These are phyloP conservation scores for Kluyveromyces marxianus DNA, from an alignment of 1,139 yeast genomes.

Conservation along the genomic window DNA sequence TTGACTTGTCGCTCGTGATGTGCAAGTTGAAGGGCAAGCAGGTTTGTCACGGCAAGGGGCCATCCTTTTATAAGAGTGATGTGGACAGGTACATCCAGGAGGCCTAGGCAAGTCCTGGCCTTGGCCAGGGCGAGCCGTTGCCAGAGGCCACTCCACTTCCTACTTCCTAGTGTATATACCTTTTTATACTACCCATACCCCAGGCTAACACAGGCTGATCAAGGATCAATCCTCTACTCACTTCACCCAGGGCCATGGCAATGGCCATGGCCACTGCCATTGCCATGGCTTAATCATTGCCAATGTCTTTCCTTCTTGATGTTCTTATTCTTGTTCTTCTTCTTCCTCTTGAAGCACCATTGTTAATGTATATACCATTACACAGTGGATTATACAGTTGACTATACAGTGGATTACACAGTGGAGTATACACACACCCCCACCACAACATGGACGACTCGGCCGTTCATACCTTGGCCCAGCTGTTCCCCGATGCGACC, in stretches of 20 bases:
- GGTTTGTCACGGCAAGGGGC: conserved; percentile 75
- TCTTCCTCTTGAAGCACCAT: background rate
- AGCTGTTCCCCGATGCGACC: conserved; percentile 20
- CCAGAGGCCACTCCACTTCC: too few relatives aligned
- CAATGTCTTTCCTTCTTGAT: background rate
- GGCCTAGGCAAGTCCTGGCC: background rate
- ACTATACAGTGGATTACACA: background rate
- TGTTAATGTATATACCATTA: background rate
- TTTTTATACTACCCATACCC: too few relatives aligned
- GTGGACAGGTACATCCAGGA: conserved; percentile 35
- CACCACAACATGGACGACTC: background rate
- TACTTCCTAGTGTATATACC: too few relatives aligned
- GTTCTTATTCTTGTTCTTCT: background rate
- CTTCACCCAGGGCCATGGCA: too few relatives aligned
- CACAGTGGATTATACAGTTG: background rate
- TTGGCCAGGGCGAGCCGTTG: too few relatives aligned
- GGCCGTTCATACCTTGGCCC: conserved; percentile 6
- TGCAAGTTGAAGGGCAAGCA: conserved; percentile 54
- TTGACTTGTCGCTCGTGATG: conserved; percentile 57
- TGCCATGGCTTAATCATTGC: background rate
- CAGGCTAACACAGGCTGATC: too few relatives aligned
- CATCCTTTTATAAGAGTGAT: conserved; percentile 54
- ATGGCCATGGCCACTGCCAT: too few relatives aligned
- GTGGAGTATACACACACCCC: background rate
- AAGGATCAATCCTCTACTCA: too few relatives aligned